Evolutionary conservation across 768 basidiomycete genomes (phyloP), one percentile per base, ranked within the genome.

Genomic region (Lentinula sp.): DNA sequence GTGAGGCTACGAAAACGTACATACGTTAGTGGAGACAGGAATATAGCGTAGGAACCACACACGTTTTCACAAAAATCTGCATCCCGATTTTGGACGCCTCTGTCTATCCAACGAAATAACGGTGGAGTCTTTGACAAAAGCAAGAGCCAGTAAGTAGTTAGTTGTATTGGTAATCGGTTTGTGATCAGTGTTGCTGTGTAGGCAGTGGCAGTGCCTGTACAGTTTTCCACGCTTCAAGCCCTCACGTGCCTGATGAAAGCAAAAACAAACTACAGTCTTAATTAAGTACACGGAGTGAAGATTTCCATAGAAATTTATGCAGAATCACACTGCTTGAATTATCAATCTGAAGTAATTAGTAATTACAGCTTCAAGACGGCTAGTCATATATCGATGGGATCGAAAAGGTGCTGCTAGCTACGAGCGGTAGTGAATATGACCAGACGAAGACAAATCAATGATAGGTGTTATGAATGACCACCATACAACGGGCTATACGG

Each of bases 11-110:
- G 8, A 48, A 23, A 65, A 35, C 13, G n/a, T 62, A 37, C 60
- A 63, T 57, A 57, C 65, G 63, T 59, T 56, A 51, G 46, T 32
- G 63, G 57, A 59, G 6, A 57, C 35, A 42, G 61, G 28, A 4
- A 28, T 55, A 59, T 37, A 65, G 63, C 40, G 61, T 34, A 45
- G 23, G 16, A 48, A 16, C 37, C 5, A 80, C 91, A 62, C 68
- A 92, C 92, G 93, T 94, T 80, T 94, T 98, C 61, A 98, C 95
- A 78, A 98, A 98, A 74, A 97, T 98, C 80, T 97, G 95, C 95
- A 97, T 96, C 69, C 76, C 80, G 68, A 63, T 65, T 69, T 67
- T 77, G 81, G 83, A 86, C 78, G 87, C 88, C 77, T 80, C 74
- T 76, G 87, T 90, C 92, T 93, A 76, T 93, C 91, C 91, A 93